phyloP scores from a whole-genome alignment of 176 grass and related monocot genomes.

The Saccharum officinarum region DNA sequence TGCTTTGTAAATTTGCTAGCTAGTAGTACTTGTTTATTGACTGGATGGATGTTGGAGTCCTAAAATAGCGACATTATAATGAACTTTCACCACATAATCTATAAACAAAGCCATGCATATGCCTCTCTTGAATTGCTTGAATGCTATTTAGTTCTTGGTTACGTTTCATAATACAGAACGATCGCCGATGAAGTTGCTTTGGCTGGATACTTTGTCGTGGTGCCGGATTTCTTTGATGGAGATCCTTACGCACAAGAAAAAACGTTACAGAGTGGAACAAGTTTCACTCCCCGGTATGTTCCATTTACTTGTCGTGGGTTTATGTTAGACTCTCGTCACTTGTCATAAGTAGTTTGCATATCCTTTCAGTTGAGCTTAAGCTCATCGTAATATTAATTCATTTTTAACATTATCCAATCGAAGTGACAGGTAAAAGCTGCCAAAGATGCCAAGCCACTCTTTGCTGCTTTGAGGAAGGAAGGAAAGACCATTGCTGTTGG shows the following conservation, averaged over 20 bases:
- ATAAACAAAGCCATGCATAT: too few relatives aligned
- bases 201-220: conserved; percentile 29
- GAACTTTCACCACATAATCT: too few relatives aligned
- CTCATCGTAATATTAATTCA: neutral
- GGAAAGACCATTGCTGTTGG: conserved; percentile 20
- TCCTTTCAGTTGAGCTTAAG: neutral
- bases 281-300: conserved; percentile 28
- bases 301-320: neutral
- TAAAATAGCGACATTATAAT: too few relatives aligned
- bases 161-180: neutral
- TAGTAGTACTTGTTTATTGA: too few relatives aligned
- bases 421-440: conserved; percentile 25
- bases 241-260: neutral
- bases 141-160: neutral
- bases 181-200: conserved; percentile 32
- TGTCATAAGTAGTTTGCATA: neutral
- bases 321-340: too few relatives aligned
- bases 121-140: neutral
- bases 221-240: conserved; percentile 38
- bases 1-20: too few relatives aligned
- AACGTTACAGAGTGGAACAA: conserved; percentile 29
- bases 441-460: conserved; percentile 29
- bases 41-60: too few relatives aligned
- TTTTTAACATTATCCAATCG: neutral
- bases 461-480: conserved; percentile 16